phyloP scores from a whole-genome alignment of 805 yeast genomes.

The Lipomyces kockii region DNA sequence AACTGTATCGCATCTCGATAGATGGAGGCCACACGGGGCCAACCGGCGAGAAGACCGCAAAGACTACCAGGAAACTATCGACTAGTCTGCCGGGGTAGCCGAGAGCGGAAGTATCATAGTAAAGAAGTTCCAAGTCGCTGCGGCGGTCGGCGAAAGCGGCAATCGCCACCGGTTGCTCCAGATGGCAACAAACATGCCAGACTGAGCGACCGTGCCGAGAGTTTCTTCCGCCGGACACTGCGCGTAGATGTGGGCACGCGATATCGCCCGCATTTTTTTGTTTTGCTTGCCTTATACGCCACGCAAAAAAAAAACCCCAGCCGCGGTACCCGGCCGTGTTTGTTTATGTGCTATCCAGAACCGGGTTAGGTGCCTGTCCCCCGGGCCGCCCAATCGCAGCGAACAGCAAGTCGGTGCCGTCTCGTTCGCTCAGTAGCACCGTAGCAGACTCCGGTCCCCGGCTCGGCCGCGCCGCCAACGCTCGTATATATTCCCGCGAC shows the following conservation, averaged over 20 bases:
- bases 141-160: constrained; percentile 1
- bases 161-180: neutral
- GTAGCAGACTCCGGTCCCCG: neutral
- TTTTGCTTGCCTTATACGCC: neutral
- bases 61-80: no score
- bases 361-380: neutral
- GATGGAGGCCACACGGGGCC: neutral
- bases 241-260: neutral
- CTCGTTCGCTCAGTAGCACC: neutral
- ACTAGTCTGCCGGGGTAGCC: neutral
- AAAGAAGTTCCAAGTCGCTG: no score
- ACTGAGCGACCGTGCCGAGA: neutral
- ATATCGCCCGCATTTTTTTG: neutral
- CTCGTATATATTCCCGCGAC: constrained; percentile 26
- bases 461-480: constrained; percentile 24
- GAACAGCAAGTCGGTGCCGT: neutral
- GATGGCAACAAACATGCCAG: neutral
- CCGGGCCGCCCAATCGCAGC: constrained; percentile 4
- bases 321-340: constrained; percentile 1
- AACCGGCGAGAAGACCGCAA: no score
- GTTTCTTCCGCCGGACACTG: neutral
- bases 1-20: neutral
- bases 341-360: neutral
- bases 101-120: neutral
- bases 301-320: no score